Percentiles rank a stretch among this genome's conserved stretches.
These are phyloP conservation scores for Globisporangium recalcitrans DNA, from an alignment of 352 stramenopile species.

Conservation along the genomic window DNA sequence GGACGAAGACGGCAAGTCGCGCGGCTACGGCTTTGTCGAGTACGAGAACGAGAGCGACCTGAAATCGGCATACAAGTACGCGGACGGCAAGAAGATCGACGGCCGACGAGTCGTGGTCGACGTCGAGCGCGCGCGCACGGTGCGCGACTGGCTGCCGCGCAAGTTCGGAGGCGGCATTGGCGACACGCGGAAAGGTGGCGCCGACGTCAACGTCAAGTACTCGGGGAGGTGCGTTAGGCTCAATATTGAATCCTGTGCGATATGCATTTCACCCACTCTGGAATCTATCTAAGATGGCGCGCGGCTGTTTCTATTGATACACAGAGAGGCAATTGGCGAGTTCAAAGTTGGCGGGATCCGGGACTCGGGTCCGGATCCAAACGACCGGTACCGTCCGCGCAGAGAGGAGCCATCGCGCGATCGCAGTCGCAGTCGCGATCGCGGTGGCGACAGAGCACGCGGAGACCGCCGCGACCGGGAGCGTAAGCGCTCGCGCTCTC, in stretches of 20 bases:
- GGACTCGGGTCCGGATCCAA: conserved; percentile 24
- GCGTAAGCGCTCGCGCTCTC: conserved; percentile 30
- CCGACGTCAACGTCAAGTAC: conserved; percentile 85
- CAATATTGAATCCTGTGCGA: not conserved
- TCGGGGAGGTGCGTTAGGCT: conserved; percentile 28
- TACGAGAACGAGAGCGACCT: conserved; percentile 97
- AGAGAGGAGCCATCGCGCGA: conserved; percentile 18
- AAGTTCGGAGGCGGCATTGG: conserved; percentile 94
- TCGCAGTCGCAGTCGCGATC: conserved; percentile 35
- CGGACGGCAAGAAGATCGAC: conserved; percentile 96
- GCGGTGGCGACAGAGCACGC: conserved; percentile 16
- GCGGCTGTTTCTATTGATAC: not conserved
- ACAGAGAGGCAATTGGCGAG: conserved; percentile 21
- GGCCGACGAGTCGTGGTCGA: conserved; percentile 95
- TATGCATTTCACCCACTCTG: not conserved
- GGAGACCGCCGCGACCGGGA: conserved; percentile 18
- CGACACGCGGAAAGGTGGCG: conserved; percentile 72
- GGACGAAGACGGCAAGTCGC: conserved; percentile 87
- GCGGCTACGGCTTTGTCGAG: conserved; percentile 98
- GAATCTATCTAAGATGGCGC: not conserved
- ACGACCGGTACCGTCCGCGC: conserved; percentile 30
- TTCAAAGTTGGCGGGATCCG: conserved; percentile 19
- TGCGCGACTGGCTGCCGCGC: conserved; percentile 94
- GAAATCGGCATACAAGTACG: conserved; percentile 92
- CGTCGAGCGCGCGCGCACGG: conserved; percentile 96